A percentile compares a stretch with the other conserved stretches of the same genome.
These are phyloP conservation scores for Penicillium occitanis DNA, from an alignment of 2,329 filamentous ascomycete species.

Conservation along the genomic window DNA sequence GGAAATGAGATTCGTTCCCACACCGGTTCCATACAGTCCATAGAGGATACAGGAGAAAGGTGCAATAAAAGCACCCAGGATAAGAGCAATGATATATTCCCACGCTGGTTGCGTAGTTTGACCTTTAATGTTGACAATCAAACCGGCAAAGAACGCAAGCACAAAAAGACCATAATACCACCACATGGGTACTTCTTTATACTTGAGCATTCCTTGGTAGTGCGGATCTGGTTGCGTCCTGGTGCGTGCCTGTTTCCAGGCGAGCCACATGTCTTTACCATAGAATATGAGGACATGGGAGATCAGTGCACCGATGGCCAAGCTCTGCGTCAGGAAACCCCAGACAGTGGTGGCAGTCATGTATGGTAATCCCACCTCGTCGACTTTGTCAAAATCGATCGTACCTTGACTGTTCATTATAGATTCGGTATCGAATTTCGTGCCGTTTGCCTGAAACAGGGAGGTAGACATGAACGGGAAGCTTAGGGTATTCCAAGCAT, in stretches of 20 bases:
- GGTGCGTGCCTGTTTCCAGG: constrained; percentile 27
- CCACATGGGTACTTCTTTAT: constrained; percentile 42
- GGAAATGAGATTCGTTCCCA: constrained; percentile 28
- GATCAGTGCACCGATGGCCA: constrained; percentile 31
- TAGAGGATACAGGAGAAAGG: constrained; percentile 42
- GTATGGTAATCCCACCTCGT: constrained; percentile 28
- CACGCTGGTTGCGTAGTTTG: constrained; percentile 50
- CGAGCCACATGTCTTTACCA: constrained; percentile 26
- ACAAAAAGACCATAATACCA: constrained; percentile 49
- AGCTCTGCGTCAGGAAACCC: constrained; percentile 29
- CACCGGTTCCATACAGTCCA: constrained; percentile 26
- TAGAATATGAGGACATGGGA: constrained; percentile 30
- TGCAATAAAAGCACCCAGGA: constrained; percentile 48
- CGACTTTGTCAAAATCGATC: constrained; percentile 31
- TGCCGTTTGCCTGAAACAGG: constrained; percentile 35
- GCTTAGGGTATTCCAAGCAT: constrained; percentile 26
- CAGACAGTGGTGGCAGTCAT: constrained; percentile 32
- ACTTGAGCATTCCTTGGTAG: constrained; percentile 29
- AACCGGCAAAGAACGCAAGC: constrained; percentile 48
- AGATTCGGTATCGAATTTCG: constrained; percentile 24
- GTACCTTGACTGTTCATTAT: constrained; percentile 28
- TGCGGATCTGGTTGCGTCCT: constrained; percentile 27
- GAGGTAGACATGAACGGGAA: constrained; percentile 33
- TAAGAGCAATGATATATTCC: constrained; percentile 50
- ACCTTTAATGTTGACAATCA: constrained; percentile 49